phyloP scores from a whole-genome alignment of 257 asterid genomes.

The Dorcoceras hygrometricum region DNA sequence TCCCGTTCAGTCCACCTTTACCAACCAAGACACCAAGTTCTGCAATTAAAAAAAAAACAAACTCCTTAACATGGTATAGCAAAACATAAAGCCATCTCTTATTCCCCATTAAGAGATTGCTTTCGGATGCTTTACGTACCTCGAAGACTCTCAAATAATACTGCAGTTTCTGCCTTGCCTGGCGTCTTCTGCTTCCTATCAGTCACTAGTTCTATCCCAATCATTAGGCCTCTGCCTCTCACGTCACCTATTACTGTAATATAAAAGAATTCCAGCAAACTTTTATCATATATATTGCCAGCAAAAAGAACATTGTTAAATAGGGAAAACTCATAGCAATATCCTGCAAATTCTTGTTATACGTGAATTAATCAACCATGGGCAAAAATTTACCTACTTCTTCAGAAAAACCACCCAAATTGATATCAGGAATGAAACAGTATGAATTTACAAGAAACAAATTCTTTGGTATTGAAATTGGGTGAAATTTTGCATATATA shows the following conservation, averaged over 20 bases:
- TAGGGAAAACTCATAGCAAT: neutral
- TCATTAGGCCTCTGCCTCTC: slow-evolving; percentile 93
- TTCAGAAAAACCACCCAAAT: neutral
- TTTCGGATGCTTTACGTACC: slow-evolving; percentile 47
- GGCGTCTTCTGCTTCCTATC: slow-evolving; percentile 73
- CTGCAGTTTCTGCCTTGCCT: slow-evolving; percentile 89
- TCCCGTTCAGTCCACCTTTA: slow-evolving; percentile 93
- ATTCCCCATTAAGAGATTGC: neutral
- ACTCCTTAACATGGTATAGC: slow-evolving; percentile 3
- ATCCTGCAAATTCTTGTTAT: too few species aligned
- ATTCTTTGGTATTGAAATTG: too few species aligned
- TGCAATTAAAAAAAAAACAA: slow-evolving; percentile 28
- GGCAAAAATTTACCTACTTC: too few species aligned
- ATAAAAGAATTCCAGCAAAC: slow-evolving; percentile 2
- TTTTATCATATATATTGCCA: neutral
- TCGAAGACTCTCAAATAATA: slow-evolving; percentile 79
- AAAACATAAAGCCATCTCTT: neutral
- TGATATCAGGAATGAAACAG: too few species aligned
- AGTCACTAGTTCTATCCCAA: slow-evolving; percentile 86
- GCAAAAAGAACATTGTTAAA: neutral
- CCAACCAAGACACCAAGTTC: slow-evolving; percentile 91
- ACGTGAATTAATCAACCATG: too few species aligned
- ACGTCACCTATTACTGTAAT: slow-evolving; percentile 84
- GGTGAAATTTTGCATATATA: neutral
- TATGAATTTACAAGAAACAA: neutral